A percentile compares a stretch with the other conserved stretches of the same genome.
These are phyloP conservation scores for Wickerhamia fluorescens DNA, from an alignment of 805 yeast species.

Conservation along the genomic window DNA sequence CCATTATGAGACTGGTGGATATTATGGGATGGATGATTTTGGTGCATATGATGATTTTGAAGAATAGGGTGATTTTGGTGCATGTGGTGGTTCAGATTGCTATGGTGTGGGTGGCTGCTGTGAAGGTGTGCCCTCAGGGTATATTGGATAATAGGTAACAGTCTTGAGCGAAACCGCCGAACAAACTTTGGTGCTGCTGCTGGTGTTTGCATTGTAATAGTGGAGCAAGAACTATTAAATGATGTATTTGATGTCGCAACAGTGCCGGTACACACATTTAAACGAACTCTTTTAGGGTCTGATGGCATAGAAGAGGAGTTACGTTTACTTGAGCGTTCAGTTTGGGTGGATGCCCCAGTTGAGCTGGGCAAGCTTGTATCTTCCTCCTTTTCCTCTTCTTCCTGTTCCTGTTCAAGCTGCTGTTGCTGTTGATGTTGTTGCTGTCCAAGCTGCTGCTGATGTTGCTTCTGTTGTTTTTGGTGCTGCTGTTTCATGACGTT, in stretches of 20 bases:
- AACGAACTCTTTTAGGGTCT: not conserved
- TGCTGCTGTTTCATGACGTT: too few relatives aligned
- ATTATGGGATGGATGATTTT: constrained; percentile 5
- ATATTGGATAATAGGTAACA: constrained; percentile 37
- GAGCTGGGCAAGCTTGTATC: too few relatives aligned
- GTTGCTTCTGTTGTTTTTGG: too few relatives aligned
- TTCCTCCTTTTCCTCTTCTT: too few relatives aligned
- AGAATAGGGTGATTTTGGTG: constrained; percentile 5
- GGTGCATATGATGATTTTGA: constrained; percentile 5
- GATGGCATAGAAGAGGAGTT: constrained; percentile 4
- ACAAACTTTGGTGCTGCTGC: constrained; percentile 24
- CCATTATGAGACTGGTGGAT: too few relatives aligned
- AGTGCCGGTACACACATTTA: too few relatives aligned
- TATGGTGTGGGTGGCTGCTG: constrained; percentile 13
- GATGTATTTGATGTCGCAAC: too few relatives aligned
- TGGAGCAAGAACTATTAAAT: not conserved
- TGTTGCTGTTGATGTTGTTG: constrained; percentile 2
- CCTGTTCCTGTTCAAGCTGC: too few relatives aligned
- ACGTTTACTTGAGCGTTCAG: constrained; percentile 1
- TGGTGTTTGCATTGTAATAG: constrained; percentile 1
- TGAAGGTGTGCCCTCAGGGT: constrained; percentile 11
- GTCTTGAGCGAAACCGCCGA: constrained; percentile 31
- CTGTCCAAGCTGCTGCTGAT: too few relatives aligned
- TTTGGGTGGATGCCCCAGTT: constrained; percentile 1
- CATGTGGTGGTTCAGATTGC: constrained; percentile 5